These are phyloP conservation scores for Rhizodiscina lignyota DNA, from an alignment of 495 filamentous ascomycete genomes.

Conservation along the genomic window DNA sequence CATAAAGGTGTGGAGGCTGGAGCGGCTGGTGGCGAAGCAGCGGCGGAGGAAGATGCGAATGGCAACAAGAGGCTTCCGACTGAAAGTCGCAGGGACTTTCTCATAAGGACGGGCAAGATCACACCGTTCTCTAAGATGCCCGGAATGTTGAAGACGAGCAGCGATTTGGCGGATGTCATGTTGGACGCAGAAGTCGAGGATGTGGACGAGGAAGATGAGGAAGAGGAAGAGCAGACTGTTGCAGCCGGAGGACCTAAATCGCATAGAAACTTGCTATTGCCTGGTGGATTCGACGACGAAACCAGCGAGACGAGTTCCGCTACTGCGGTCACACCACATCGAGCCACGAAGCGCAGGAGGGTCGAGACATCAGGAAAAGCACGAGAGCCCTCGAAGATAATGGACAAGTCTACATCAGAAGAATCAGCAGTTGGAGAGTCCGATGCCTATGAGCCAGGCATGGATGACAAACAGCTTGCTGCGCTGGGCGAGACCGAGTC, in stretches of 20 bases:
- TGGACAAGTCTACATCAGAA: neutral
- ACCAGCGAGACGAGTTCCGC: constrained; percentile 19
- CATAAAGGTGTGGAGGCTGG: constrained; percentile 30
- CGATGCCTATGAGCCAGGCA: constrained; percentile 15
- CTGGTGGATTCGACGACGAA: constrained; percentile 50
- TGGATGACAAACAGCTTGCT: constrained; percentile 10
- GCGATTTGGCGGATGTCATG: constrained; percentile 53
- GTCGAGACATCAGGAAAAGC: constrained; percentile 1
- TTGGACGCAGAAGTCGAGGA: constrained; percentile 60
- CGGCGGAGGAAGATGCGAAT: too few relatives aligned
- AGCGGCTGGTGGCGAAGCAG: too few relatives aligned
- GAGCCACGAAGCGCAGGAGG: constrained; percentile 26
- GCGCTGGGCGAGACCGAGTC: constrained; percentile 13
- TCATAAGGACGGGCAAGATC: constrained; percentile 93
- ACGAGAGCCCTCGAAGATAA: neutral
- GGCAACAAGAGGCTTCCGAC: constrained; percentile 46
- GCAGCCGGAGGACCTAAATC: constrained; percentile 28
- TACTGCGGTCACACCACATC: constrained; percentile 9
- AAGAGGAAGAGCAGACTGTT: constrained; percentile 22
- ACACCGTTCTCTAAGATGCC: constrained; percentile 75
- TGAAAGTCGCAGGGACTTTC: constrained; percentile 72
- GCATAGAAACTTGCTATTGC: constrained; percentile 64
- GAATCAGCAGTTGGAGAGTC: constrained; percentile 9
- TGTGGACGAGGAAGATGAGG: constrained; percentile 28
- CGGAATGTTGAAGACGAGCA: constrained; percentile 33